Conservation (phyloP, 208 protist genomes). For the Acanthamoeba quina region DNA sequence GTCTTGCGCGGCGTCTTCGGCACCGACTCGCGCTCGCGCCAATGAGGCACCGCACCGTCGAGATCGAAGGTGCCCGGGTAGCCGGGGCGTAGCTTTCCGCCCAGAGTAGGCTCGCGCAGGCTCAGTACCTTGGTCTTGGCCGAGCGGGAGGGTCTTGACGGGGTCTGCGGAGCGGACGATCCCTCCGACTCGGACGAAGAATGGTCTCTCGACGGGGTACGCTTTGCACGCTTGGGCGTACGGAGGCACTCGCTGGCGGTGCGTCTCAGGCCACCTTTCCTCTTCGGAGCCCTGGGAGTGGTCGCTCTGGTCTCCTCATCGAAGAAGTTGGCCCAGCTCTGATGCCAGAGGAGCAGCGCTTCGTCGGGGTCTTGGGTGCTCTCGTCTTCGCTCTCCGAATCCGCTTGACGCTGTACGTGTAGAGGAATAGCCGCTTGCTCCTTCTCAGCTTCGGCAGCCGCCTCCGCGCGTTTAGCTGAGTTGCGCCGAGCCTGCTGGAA, state of each 20-base stretch:
- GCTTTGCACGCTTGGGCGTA: background rate
- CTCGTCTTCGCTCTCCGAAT: background rate
- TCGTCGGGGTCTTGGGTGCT: background rate
- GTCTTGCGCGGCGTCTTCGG: background rate
- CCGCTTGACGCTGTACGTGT: background rate
- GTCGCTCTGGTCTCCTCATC: background rate
- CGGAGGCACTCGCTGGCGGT: background rate
- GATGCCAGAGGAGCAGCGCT: background rate
- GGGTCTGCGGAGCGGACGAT: background rate
- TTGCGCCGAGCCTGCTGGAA: background rate
- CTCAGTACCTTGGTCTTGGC: conserved; percentile 30
- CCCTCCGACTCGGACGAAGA: background rate
- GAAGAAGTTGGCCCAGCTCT: background rate
- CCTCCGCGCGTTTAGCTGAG: background rate
- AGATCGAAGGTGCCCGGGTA: conserved; percentile 53
- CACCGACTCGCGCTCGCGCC: background rate
- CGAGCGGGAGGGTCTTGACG: background rate
- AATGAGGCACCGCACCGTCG: conserved; percentile 31
- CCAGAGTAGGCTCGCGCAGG: background rate
- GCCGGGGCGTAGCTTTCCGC: background rate
- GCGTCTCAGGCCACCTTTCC: background rate
- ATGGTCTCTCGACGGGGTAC: background rate
- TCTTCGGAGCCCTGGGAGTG: background rate
- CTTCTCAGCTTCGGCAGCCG: background rate
- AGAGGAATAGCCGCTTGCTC: background rate